A percentile compares a stretch with the other conserved stretches of the same genome.
Evolutionary conservation across 805 yeast genomes (phyloP).

Genomic region (Jamesozyma lodderae): DNA sequence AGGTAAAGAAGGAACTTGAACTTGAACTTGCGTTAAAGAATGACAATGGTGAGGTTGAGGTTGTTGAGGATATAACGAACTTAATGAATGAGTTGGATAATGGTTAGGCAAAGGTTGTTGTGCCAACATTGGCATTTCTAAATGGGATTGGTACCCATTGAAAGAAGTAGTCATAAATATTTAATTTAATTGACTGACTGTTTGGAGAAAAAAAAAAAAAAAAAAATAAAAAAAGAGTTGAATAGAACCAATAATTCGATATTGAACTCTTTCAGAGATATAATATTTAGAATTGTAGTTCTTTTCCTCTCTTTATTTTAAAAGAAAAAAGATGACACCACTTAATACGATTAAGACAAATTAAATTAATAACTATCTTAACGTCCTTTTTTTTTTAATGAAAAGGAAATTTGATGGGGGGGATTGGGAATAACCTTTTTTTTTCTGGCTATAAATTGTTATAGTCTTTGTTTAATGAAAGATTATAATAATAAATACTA

Average conservation of each 20-base stretch:
- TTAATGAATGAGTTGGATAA: conserved; percentile 5
- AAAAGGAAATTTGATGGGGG: neutral
- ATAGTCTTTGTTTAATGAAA: conserved; percentile 1
- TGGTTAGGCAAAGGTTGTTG: conserved; percentile 1
- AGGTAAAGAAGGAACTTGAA: conserved; percentile 7
- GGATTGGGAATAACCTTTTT: neutral
- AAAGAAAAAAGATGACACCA: neutral
- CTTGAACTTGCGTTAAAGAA: neutral
- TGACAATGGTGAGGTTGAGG: neutral
- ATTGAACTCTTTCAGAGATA: too few relatives aligned
- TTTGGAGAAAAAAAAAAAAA: neutral
- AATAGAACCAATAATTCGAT: neutral
- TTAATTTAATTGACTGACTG: neutral
- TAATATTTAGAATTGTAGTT: neutral
- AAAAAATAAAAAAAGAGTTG: neutral
- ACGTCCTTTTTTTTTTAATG: conserved; percentile 1
- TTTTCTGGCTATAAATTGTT: neutral
- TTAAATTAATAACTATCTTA: conserved; percentile 29
- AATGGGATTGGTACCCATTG: neutral
- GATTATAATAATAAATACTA: conserved; percentile 3
- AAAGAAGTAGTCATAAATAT: neutral
- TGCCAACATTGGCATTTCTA: neutral
- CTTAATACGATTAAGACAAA: conserved; percentile 18
- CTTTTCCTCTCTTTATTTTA: neutral
- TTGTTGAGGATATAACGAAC: neutral